Evolutionary conservation across 495 filamentous ascomycete genomes (phyloP).

Genomic region (Cercophora samala): DNA sequence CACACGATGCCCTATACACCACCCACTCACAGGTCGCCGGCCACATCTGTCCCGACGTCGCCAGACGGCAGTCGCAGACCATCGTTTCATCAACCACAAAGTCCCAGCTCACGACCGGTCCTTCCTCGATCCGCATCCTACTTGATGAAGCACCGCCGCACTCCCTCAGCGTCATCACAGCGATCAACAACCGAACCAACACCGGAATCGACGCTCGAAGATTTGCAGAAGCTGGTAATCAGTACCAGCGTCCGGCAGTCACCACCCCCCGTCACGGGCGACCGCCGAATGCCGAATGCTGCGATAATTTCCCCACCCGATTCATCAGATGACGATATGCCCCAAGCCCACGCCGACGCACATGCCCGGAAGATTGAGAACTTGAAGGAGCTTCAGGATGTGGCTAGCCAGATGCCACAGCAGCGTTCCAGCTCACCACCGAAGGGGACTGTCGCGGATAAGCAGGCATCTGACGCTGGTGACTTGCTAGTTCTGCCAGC

Average conservation of each 20-base stretch:
- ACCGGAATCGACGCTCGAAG: constrained; percentile 47
- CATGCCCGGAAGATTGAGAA: constrained; percentile 56
- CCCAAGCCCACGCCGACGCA: constrained; percentile 34
- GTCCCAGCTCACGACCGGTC: constrained; percentile 46
- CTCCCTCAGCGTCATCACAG: constrained; percentile 41
- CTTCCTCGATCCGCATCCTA: constrained; percentile 76
- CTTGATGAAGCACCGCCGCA: constrained; percentile 55
- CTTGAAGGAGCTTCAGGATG: constrained; percentile 75
- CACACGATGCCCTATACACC: constrained; percentile 88
- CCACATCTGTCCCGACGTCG: constrained; percentile 63
- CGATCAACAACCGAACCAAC: constrained; percentile 37
- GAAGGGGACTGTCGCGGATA: constrained; percentile 27
- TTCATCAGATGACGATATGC: constrained; percentile 71
- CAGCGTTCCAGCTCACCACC: constrained; percentile 61
- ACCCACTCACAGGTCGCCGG: constrained; percentile 75
- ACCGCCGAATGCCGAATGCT: constrained; percentile 65
- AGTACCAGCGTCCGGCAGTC: constrained; percentile 68
- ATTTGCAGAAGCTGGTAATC: constrained; percentile 46
- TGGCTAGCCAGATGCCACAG: constrained; percentile 74
- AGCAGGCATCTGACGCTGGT: constrained; percentile 20
- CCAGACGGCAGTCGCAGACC: constrained; percentile 57
- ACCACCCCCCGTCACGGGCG: constrained; percentile 69
- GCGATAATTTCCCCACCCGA: constrained; percentile 87
- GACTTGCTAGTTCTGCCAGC: constrained; percentile 37
- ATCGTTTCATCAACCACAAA: constrained; percentile 48